Base-by-base conservation (phyloP, 345 rosid genomes). In the Raphanus raphanistrum region DNA sequence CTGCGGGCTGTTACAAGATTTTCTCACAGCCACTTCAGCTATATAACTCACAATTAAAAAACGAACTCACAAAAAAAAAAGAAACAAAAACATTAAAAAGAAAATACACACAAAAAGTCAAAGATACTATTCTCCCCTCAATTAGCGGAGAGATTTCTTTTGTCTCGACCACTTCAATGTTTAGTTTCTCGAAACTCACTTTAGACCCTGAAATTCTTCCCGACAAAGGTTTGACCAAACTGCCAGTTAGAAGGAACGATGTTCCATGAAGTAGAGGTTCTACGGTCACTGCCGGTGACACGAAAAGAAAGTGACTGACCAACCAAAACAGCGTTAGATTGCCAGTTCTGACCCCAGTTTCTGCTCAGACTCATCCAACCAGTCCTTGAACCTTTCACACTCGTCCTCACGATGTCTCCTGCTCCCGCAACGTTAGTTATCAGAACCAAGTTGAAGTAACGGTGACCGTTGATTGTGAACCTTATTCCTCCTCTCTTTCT, bases 281-380 rank as follows among this genome's bases (percentile, higher is more conserved):
- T 83, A 10, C 89, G 83, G 82, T 91, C 97, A 73, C 94, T 91
- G 86, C 86, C 92, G 29, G 88, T 86, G 78, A 91, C 97, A 43
- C 97, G 80, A 77, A 91, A 91, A 0, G 92, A 86, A 8, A 90
- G 88, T 66, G 93, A 74, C 86, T 89, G 93, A 38, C 91, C 93
- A 74, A 82, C 88, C 81, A 89, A 72, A 68, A 87, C 84, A 8
- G 80, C 58, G 59, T 88, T 83, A 5, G 89, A 84, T 71, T 87
- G 91, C 91, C 91, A 88, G 85, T 88, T 88, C 41, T 88, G 91
- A 4, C 91, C 91, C 91, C 91, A 88, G 85, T 88, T 88, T 2
- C 91, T 79, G 82, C 87, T 86, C 85, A 88, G 61, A 57, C 81
- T 80, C 85, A 86, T 80, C 91, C 89, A 88, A 1, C 82, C 84